phyloP scores from a whole-genome alignment of 2,329 filamentous ascomycete species.

The Capronia epimyces region DNA sequence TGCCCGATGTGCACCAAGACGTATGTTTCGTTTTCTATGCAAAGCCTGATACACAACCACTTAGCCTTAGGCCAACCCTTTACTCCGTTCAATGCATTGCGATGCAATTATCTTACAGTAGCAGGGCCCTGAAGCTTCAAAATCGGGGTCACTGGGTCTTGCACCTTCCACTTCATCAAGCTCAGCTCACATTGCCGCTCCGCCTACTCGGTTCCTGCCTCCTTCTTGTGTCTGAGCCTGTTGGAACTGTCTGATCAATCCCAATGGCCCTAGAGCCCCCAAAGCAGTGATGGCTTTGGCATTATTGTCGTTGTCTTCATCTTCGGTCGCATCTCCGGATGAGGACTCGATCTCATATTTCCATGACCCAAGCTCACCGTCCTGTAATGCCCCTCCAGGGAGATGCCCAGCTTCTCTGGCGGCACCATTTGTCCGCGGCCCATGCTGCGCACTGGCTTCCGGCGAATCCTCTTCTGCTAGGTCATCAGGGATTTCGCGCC shows the following conservation, averaged over 20 bases:
- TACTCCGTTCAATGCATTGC: no score
- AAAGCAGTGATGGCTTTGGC: conserved; percentile 37
- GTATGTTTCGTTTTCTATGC: no score
- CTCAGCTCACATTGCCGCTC: conserved; percentile 5
- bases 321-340: conserved; percentile 42
- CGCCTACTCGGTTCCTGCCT: conserved; percentile 11
- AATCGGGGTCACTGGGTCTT: no score
- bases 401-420: neutral
- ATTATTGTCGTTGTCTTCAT: conserved; percentile 42
- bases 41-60: no score
- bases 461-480: conserved; percentile 20
- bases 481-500: conserved; percentile 8
- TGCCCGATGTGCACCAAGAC: no score
- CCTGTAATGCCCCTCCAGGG: neutral
- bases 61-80: no score
- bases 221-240: conserved; percentile 47
- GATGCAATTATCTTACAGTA: no score
- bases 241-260: conserved; percentile 62
- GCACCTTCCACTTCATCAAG: no score
- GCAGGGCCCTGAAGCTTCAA: no score
- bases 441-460: no score
- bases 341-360: conserved; percentile 34
- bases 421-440: neutral
- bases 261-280: conserved; percentile 53
- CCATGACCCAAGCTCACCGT: conserved; percentile 36